Percentiles rank a stretch among this genome's conserved stretches.
Conservation (phyloP, 495 filamentous ascomycete genomes). For the Penicilliopsis zonata region DNA sequence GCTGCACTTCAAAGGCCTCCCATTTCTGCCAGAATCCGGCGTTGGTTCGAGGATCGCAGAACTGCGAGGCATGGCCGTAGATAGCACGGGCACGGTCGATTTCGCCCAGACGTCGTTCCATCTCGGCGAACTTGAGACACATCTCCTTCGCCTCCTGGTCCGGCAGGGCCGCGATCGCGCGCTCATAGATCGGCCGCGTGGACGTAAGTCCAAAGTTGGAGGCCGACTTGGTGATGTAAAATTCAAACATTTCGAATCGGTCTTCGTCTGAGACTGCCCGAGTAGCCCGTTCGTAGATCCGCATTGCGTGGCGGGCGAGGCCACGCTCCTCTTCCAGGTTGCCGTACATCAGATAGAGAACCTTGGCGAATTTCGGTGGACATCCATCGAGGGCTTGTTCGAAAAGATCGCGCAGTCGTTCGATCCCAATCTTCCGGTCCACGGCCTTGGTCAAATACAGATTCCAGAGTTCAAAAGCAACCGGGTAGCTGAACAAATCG, state of each 20-base stretch:
- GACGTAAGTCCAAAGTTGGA: constrained; percentile 96
- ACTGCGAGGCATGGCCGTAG: constrained; percentile 92
- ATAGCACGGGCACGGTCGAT: constrained; percentile 93
- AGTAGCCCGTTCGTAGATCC: constrained; percentile 96
- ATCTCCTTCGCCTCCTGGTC: constrained; percentile 93
- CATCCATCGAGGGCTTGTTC: constrained; percentile 94
- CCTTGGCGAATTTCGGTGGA: constrained; percentile 91
- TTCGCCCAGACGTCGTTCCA: constrained; percentile 92
- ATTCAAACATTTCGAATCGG: constrained; percentile 95
- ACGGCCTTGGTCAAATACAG: constrained; percentile 95
- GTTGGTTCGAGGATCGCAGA: constrained; percentile 87
- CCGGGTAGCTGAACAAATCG: constrained; percentile 93
- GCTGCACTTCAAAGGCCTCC: constrained; percentile 93
- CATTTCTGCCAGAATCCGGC: constrained; percentile 91
- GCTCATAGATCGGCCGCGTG: constrained; percentile 93
- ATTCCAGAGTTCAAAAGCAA: constrained; percentile 98
- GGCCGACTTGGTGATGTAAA: constrained; percentile 98
- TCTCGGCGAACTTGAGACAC: constrained; percentile 98
- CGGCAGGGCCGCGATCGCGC: constrained; percentile 80
- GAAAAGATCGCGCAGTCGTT: constrained; percentile 88
- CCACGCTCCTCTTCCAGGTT: constrained; percentile 94
- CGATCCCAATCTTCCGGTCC: constrained; percentile 88
- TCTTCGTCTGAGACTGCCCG: constrained; percentile 94
- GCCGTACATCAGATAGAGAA: constrained; percentile 95
- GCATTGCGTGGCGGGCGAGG: constrained; percentile 94